These are phyloP conservation scores for Penicillium sp. DNA, from an alignment of 2,329 filamentous ascomycete genomes.

Conservation along the genomic window DNA sequence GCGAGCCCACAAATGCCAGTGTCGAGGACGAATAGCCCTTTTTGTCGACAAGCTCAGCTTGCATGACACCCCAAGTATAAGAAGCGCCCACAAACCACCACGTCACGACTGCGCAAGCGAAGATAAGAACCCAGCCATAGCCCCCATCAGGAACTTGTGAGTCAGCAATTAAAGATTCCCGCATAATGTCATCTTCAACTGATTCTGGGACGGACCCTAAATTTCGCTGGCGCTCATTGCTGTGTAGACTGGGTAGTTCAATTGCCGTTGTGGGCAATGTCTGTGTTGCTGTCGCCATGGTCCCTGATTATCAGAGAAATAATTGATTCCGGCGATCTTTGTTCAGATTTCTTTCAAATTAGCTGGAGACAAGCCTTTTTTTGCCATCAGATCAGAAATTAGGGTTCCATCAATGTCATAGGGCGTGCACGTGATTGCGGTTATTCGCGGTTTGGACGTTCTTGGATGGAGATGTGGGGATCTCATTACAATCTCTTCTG, in stretches of 20 bases:
- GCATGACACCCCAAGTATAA: conserved; percentile 62
- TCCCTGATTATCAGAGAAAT: not conserved
- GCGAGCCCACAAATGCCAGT: conserved; percentile 58
- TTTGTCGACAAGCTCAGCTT: conserved; percentile 54
- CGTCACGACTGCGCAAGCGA: conserved; percentile 49
- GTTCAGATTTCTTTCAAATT: not conserved
- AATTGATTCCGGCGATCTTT: too few species aligned
- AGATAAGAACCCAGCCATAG: conserved; percentile 46
- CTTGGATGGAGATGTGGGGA: not conserved
- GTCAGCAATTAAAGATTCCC: conserved; percentile 48
- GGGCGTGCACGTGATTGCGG: conserved; percentile 9
- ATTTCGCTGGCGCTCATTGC: conserved; percentile 17
- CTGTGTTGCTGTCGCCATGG: conserved; percentile 16
- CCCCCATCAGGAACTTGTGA: conserved; percentile 37
- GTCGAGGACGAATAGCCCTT: conserved; percentile 50
- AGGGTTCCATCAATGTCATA: not conserved
- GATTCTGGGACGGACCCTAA: conserved; percentile 1
- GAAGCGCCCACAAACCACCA: conserved; percentile 59
- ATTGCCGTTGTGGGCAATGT: conserved; percentile 17
- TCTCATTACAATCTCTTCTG: not conserved
- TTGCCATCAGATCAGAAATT: not conserved
- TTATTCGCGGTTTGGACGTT: conserved; percentile 4
- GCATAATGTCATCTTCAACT: conserved; percentile 35
- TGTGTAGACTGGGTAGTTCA: conserved; percentile 11
- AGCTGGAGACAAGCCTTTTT: not conserved